Evolutionary conservation across 805 yeast genomes (phyloP), one percentile per base, ranked within the genome.

Genomic region (Teunomyces panamensis): DNA sequence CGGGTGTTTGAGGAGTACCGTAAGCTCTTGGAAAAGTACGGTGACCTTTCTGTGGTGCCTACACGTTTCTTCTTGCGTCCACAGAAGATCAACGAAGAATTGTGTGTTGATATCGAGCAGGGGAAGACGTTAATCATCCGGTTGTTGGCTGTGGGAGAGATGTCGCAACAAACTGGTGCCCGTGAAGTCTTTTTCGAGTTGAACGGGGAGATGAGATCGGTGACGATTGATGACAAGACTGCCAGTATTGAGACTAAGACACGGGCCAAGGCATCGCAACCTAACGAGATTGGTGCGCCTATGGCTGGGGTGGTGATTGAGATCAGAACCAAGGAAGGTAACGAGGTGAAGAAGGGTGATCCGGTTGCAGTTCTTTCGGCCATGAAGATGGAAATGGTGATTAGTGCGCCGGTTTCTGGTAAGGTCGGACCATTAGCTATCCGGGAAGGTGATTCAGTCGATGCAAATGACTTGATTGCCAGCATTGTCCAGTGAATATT

Each of bases 331-430:
- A 88, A 89, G 75, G 81, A 82, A 57, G 96, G 95, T 51, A 79
- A 84, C 45, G 86, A 85, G 55, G 96, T 94, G 56, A 89, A 89
- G 81, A 92, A 92, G 81, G 99, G 99, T 56, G 96, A 92, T 65
- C 91, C 97, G 30, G 69, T 92, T 55, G 95, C 96, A 52, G 96
- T 92, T 24, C 79, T 92, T 65, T 83, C 92, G 65, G 99, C 99
- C 54, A 92, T 92, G 99, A 92, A 92, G 82, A 92, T 92, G 99
- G 99, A 94, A 77, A 94, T 94, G 97, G 96, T 94, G 45, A 91
- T 92, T 59, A 81, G 89, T 66, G 92, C 99, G 17, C 96, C 96
- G 47, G 86, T 83, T 50, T 78, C 85, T 49, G 99, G 99, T 67
- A 81, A 79, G 64, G 82, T 94, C 52, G 84, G 85, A 42, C 89